Evolutionary conservation across 768 basidiomycete genomes (phyloP).

Genomic region (Artomyces pyxidatus): DNA sequence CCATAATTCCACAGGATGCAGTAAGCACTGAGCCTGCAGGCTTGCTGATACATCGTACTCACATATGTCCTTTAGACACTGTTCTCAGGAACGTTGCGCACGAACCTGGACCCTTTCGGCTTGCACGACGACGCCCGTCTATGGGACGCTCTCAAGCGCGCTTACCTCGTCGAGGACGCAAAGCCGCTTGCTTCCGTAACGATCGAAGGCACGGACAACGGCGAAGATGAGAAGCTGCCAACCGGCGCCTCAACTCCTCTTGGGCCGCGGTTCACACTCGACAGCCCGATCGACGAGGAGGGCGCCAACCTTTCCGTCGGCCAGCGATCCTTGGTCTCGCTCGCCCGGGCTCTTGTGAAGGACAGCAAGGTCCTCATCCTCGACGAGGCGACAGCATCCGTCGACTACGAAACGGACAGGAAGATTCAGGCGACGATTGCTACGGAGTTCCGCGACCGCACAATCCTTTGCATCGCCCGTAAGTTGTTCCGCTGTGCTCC

Average conservation of each 20-base stretch:
- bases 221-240: slow-evolving; percentile 32
- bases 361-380: slow-evolving; percentile 78
- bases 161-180: slow-evolving; percentile 65
- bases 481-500: slow-evolving; percentile 22
- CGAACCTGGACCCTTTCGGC: slow-evolving; percentile 87
- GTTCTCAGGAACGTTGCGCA: slow-evolving; percentile 71
- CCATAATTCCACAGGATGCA: slow-evolving; percentile 82
- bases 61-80: not conserved
- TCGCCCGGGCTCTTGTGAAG: slow-evolving; percentile 86
- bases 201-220: slow-evolving; percentile 26
- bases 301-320: slow-evolving; percentile 80
- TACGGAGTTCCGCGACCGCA: slow-evolving; percentile 73
- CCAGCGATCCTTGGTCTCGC: slow-evolving; percentile 73
- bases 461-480: slow-evolving; percentile 85
- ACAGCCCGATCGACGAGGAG: slow-evolving; percentile 79
- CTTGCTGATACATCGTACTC: not conserved
- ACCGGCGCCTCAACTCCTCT: slow-evolving; percentile 17
- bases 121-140: slow-evolving; percentile 70
- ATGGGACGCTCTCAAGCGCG: slow-evolving; percentile 83
- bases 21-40: slow-evolving; percentile 33
- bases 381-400: slow-evolving; percentile 90
- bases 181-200: slow-evolving; percentile 19
- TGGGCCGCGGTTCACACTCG: slow-evolving; percentile 60
- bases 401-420: slow-evolving; percentile 83
- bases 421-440: slow-evolving; percentile 91